phyloP scores from a whole-genome alignment of 2,329 filamentous ascomycete species.

The Lizonia empirigonia region DNA sequence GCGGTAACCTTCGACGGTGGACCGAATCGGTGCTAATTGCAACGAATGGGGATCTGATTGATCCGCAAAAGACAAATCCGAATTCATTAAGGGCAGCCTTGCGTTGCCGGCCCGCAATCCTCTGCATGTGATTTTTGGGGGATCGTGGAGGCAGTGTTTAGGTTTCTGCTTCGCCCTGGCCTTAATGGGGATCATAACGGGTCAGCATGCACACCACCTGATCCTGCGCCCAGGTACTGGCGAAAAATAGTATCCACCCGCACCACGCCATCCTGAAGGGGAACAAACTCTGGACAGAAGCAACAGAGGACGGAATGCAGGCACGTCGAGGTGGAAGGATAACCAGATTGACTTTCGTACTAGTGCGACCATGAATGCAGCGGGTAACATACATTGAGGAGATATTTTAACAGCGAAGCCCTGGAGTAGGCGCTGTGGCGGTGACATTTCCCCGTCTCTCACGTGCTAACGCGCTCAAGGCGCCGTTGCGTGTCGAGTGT shows the following conservation, averaged over 20 bases:
- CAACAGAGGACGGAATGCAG: not conserved
- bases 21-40: constrained; percentile 7
- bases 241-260: not conserved
- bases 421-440: too few species aligned
- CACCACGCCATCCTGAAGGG: not conserved
- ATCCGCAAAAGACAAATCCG: not conserved
- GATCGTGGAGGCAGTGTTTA: constrained; percentile 8
- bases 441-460: not conserved
- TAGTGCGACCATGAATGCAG: too few species aligned
- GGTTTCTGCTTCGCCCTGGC: not conserved
- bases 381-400: too few species aligned
- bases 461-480: not conserved
- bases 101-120: not conserved
- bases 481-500: not conserved
- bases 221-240: constrained; percentile 1
- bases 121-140: not conserved
- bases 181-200: constrained; percentile 2
- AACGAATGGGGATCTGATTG: not conserved
- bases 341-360: not conserved
- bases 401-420: too few species aligned
- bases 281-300: not conserved
- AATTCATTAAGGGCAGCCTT: constrained; percentile 4
- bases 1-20: not conserved
- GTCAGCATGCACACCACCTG: constrained; percentile 3
- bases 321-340: not conserved